Evolutionary conservation across 2,329 filamentous ascomycete species (phyloP), one percentile per base, ranked within the genome.

Genomic region (Colletotrichum sublineola): DNA sequence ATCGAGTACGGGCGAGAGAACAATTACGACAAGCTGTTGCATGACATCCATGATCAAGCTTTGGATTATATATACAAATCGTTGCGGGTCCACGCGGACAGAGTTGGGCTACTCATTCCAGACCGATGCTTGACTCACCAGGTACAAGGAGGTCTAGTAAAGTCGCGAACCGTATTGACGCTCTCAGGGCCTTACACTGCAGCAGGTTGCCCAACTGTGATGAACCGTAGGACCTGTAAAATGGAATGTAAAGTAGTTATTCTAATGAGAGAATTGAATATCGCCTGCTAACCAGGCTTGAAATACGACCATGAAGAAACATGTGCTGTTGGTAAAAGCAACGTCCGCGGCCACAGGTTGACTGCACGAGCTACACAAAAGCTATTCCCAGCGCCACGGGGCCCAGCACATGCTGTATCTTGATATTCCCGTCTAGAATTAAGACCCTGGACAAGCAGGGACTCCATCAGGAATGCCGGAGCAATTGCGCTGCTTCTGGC

Each of bases 401-500:
- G 24, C 24, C 24, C 24, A 24, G 24, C 24, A 24, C 24, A 24
- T 24, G 24, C 24, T 24, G 24, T 24, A 24, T 24, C 24, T 24
- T 24, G 24, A 24, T 24, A 24, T 24, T 24, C 24, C 24, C 46
- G 14, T 64, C n/a, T n/a, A 40, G 8, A 24, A 20, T 24, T 24
- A 53, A 20, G 52, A 29, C 50, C 53, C 36, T 72, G 65, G 73
- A 69, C 72, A 74, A 44, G 63, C 48, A 42, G 69, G 69, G 36
- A 67, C 71, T 64, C 69, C 68, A 31, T 33, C 73, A 36, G 79
- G 79, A 40, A 80, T 53, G 7, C 77, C 76, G 73, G 77, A 56
- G 75, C 79, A 80, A 53, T 73, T 73, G 58, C 1, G 56, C 61
- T 8, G 75, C 77, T n/a, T 68, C 83, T 76, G 85, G 62, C 88